These are phyloP conservation scores for Lachancea kluyveri DNA, from an alignment of 805 yeast genomes.

Conservation along the genomic window DNA sequence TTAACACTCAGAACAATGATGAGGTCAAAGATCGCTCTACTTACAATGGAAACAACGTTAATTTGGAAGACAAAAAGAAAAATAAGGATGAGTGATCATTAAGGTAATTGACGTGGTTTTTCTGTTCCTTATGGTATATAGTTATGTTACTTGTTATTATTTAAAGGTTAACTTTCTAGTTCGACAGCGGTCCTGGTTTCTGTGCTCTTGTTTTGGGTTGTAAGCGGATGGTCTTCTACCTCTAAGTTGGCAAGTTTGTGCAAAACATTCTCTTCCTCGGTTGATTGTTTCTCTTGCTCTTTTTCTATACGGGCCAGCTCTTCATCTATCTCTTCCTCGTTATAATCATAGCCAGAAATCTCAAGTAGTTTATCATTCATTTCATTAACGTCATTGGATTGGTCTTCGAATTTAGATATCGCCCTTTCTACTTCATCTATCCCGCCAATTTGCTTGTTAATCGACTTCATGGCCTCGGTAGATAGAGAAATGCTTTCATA, in stretches of 20 bases:
- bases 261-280: conserved; percentile 1
- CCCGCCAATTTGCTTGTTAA: conserved; percentile 39
- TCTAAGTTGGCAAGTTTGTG: conserved; percentile 2
- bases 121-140: neutral
- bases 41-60: conserved; percentile 52
- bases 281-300: conserved; percentile 13
- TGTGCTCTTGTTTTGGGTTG: neutral
- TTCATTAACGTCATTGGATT: conserved; percentile 33
- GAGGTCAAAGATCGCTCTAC: conserved; percentile 30
- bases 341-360: conserved; percentile 20
- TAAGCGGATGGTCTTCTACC: neutral
- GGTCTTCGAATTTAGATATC: conserved; percentile 36
- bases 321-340: conserved; percentile 33
- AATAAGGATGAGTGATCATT: conserved; percentile 22
- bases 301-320: conserved; percentile 34
- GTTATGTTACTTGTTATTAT: neutral
- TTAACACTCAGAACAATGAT: conserved; percentile 21
- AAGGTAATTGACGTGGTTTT: conserved; percentile 4
- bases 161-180: neutral
- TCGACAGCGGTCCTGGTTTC: neutral
- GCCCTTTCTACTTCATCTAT: conserved; percentile 37
- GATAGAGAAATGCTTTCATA: conserved; percentile 34
- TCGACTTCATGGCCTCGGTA: conserved; percentile 29
- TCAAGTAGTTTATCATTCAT: conserved; percentile 31
- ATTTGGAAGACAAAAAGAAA: conserved; percentile 40